A percentile compares a stretch with the other conserved stretches of the same genome.
These are phyloP conservation scores for Musa balbisiana DNA, from an alignment of 202 grass and related monocot genomes.

Conservation along the genomic window DNA sequence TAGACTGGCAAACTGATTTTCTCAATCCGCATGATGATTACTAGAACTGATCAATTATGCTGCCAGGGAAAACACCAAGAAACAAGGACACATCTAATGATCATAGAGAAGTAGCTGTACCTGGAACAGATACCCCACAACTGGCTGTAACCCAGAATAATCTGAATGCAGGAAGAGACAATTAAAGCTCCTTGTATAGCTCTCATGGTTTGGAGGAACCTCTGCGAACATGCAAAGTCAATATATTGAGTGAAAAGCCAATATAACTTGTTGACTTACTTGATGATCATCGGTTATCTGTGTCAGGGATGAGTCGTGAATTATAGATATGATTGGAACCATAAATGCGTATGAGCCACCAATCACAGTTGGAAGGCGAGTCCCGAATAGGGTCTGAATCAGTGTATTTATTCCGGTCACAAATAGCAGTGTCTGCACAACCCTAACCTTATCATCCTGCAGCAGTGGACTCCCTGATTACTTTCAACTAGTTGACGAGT, in stretches of 20 bases:
- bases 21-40: background rate
- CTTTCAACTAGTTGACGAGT: background rate
- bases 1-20: no score
- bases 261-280: slow-evolving; percentile 28
- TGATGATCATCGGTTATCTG: slow-evolving; percentile 57
- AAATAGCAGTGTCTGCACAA: slow-evolving; percentile 95
- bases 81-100: background rate
- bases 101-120: slow-evolving; percentile 24
- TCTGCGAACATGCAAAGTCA: slow-evolving; percentile 35
- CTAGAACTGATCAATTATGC: background rate
- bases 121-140: slow-evolving; percentile 98
- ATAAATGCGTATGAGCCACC: slow-evolving; percentile 87
- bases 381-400: slow-evolving; percentile 88
- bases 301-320: slow-evolving; percentile 50
- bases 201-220: slow-evolving; percentile 92
- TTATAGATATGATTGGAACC: slow-evolving; percentile 76
- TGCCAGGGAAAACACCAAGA: no score
- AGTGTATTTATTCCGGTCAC: slow-evolving; percentile 93
- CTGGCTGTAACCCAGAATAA: slow-evolving; percentile 98
- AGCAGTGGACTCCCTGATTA: background rate
- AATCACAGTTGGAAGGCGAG: slow-evolving; percentile 74
- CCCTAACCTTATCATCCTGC: slow-evolving; percentile 88
- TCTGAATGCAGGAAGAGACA: slow-evolving; percentile 96
- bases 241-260: background rate
- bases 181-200: slow-evolving; percentile 93